Evolutionary conservation across 208 protist species (phyloP), one percentile per base, ranked within the genome.

Genomic region (Trypanosoma rangeli): DNA sequence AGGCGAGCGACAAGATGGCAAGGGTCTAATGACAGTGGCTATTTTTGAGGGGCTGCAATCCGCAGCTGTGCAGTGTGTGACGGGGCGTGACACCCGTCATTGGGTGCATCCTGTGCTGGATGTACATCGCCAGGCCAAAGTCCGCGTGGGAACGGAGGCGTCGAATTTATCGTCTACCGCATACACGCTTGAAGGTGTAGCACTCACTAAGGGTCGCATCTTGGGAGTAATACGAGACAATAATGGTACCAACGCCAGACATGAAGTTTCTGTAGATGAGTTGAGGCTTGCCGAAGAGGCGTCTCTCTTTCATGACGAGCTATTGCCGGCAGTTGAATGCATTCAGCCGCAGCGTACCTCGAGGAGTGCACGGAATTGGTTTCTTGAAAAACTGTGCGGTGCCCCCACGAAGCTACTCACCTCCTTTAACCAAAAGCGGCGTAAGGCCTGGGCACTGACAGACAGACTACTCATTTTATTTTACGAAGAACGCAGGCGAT

Each of bases 41-140:
- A 73, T 84, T 61, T 84, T 84, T 49, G 79, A 84, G 54, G 74
- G 79, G 3, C 62, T 78, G 13, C 69, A 84, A 55, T 44, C 55
- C 10, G 42, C 52, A 22, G 74, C 65, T 28, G 16, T 35, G 22
- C 42, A 62, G 2, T 0, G 55, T n/a, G 15, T 37, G 29, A 10
- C 37, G 26, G 44, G 31, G 49, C n/a, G 26, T 35, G 33, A 33
- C 26, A 42, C 31, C 26, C 66, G 66, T 31, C 37, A n/a, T 20
- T 24, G 44, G 63, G 55, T 84, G 15, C 79, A 84, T 46, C 75
- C 79, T 33, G 71, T 84, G 44, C 16, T 84, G 37, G 79, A 84
- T 48, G 74, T 81, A 5, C 70, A 71, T 44, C 74, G 79, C 16
- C 26, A 13, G 52, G 71, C 22, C 58, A 60, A 12, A 1, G 56